Evolutionary conservation across 768 basidiomycete genomes (phyloP).

Genomic region (Rhodotorula babjevae): DNA sequence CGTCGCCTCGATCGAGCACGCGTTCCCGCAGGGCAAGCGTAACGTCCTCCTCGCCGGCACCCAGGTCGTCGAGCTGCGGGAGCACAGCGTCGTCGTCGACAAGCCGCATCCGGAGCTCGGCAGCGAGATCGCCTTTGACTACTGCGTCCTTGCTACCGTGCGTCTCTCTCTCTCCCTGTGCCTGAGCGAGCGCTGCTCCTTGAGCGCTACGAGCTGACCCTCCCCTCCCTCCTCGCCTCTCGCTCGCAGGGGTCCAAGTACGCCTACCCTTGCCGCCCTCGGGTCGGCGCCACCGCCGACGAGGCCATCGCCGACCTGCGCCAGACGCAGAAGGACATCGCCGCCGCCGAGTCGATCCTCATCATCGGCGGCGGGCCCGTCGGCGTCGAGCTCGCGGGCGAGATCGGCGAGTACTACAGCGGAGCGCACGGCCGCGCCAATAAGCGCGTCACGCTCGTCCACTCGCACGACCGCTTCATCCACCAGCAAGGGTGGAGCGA

Average conservation of each 20-base stretch:
- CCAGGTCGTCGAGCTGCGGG: slow-evolving; percentile 6
- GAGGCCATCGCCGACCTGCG: slow-evolving; percentile 22
- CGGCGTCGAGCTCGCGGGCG: slow-evolving; percentile 41
- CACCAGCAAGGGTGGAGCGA: slow-evolving; percentile 14
- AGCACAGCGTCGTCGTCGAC: slow-evolving; percentile 20
- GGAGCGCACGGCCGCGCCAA: not conserved
- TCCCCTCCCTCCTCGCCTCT: not conserved
- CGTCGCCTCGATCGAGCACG: slow-evolving; percentile 1
- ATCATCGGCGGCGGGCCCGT: slow-evolving; percentile 39
- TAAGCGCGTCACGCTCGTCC: slow-evolving; percentile 40
- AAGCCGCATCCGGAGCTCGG: slow-evolving; percentile 18
- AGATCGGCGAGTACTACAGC: slow-evolving; percentile 27
- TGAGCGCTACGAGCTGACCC: not conserved
- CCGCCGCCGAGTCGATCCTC: slow-evolving; percentile 16
- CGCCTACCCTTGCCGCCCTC: slow-evolving; percentile 25
- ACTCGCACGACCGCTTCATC: slow-evolving; percentile 23
- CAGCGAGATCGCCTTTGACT: slow-evolving; percentile 33
- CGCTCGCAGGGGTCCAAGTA: slow-evolving; percentile 30
- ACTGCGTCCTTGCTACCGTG: slow-evolving; percentile 36
- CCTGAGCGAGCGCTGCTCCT: no score
- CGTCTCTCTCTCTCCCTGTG: not conserved
- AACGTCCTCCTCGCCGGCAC: slow-evolving; percentile 19
- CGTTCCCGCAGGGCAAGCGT: slow-evolving; percentile 1
- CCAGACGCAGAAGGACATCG: slow-evolving; percentile 10
- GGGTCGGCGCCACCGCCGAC: slow-evolving; percentile 1